Conservation (phyloP, 225 moss, liverwort and hornwort species). For the Sphagnum tenellum region DNA sequence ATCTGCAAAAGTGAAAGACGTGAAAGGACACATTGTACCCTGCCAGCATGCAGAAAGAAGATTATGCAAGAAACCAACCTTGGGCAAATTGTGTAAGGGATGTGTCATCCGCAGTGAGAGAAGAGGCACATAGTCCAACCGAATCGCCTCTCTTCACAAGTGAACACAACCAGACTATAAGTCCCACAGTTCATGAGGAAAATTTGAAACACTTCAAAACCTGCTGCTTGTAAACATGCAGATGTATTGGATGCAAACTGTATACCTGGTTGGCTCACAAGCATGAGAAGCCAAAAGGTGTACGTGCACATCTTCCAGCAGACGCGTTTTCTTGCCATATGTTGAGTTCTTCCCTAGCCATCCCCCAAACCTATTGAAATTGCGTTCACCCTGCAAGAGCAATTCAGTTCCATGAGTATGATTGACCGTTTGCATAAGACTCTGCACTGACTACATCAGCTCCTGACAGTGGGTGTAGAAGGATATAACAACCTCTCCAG, state of each 20-base stretch:
- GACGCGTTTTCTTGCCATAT: slow-evolving; percentile 79
- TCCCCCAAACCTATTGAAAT: slow-evolving; percentile 86
- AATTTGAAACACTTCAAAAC: too few relatives aligned
- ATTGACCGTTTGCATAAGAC: too few relatives aligned
- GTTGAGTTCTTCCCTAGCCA: slow-evolving; percentile 97
- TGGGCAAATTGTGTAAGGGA: slow-evolving; percentile 61
- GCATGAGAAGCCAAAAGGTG: slow-evolving; percentile 86
- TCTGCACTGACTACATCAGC: neutral
- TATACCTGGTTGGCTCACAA: slow-evolving; percentile 94
- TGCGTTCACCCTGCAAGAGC: slow-evolving; percentile 62
- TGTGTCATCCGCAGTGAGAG: slow-evolving; percentile 61
- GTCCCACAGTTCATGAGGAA: neutral
- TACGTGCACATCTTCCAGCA: slow-evolving; percentile 85
- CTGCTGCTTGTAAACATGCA: too few relatives aligned
- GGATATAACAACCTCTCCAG: too few relatives aligned
- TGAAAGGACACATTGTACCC: neutral
- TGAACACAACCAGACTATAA: neutral
- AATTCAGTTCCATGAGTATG: neutral
- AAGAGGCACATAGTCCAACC: slow-evolving; percentile 79
- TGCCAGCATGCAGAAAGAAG: neutral
- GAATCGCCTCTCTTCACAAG: slow-evolving; percentile 61
- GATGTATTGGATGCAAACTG: too few relatives aligned
- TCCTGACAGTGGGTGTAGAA: too few relatives aligned
- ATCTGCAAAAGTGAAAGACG: neutral
- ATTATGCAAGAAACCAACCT: slow-evolving; percentile 31